phyloP scores from a whole-genome alignment of 441 rosid species.

The Populus hybrid region DNA sequence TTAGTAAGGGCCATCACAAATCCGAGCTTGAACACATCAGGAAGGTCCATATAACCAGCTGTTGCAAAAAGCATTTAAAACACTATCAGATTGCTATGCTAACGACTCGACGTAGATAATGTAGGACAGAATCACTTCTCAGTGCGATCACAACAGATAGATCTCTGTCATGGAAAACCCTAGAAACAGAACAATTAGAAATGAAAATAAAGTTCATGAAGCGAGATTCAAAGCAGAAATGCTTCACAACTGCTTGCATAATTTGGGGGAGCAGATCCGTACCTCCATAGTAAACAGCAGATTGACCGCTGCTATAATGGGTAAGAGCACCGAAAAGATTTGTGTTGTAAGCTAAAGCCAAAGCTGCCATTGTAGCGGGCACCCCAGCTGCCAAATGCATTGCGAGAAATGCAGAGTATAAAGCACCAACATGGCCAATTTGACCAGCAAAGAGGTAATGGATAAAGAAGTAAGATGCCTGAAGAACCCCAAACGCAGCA shows the following conservation, averaged over 20 bases:
- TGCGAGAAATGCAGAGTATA: conserved; percentile 94
- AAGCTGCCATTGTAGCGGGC: conserved; percentile 69
- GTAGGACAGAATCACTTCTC: not conserved
- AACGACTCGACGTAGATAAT: not conserved
- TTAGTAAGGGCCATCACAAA: conserved; percentile 72
- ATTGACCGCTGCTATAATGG: conserved; percentile 97
- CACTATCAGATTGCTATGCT: conserved; percentile 10
- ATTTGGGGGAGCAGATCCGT: conserved; percentile 17
- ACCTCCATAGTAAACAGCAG: conserved; percentile 98
- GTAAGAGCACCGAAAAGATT: conserved; percentile 91
- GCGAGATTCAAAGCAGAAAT: not conserved
- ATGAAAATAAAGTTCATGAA: not conserved
- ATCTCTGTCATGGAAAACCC: not conserved
- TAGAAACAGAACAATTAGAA: not conserved
- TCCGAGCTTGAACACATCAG: conserved; percentile 84
- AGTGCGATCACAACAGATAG: not conserved
- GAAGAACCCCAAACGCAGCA: conserved; percentile 72
- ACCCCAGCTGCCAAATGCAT: conserved; percentile 94
- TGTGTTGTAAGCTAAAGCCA: conserved; percentile 87
- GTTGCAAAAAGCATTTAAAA: conserved; percentile 21
- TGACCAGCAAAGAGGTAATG: conserved; percentile 97
- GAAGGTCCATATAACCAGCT: conserved; percentile 90
- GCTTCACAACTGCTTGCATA: not conserved
- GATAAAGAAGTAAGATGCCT: conserved; percentile 82
- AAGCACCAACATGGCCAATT: conserved; percentile 92